phyloP scores from a whole-genome alignment of 1,139 yeast genomes.

The Suhomyces bribrorum region DNA sequence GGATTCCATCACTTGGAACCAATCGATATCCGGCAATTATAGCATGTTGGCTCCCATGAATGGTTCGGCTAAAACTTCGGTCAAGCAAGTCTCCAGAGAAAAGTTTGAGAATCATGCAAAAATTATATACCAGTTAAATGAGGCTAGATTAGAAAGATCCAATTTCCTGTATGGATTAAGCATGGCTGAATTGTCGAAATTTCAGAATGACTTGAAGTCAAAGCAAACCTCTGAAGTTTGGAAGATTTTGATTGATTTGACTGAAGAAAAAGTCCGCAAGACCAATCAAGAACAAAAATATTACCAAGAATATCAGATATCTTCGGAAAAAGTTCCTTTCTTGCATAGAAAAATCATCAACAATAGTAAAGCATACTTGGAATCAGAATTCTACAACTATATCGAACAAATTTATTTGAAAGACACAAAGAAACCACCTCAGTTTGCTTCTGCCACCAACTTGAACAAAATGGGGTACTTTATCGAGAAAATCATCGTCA shows the following conservation, averaged over 20 bases:
- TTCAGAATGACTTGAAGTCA: constrained; percentile 55
- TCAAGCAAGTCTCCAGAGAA: constrained; percentile 46
- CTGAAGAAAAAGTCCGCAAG: constrained; percentile 39
- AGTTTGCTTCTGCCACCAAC: constrained; percentile 58
- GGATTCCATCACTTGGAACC: constrained; percentile 38
- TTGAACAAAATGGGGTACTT: constrained; percentile 71
- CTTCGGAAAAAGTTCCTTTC: constrained; percentile 1
- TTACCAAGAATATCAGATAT: constrained; percentile 35
- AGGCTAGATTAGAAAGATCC: constrained; percentile 56
- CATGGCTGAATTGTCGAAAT: constrained; percentile 55
- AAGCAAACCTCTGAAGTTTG: constrained; percentile 67
- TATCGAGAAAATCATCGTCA: constrained; percentile 52
- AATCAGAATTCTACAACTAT: constrained; percentile 73
- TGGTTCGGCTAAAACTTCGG: constrained; percentile 19
- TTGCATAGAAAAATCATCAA: constrained; percentile 53
- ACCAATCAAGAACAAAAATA: constrained; percentile 50
- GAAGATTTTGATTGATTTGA: constrained; percentile 52
- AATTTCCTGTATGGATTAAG: constrained; percentile 53
- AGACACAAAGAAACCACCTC: constrained; percentile 54
- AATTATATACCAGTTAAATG: constrained; percentile 68
- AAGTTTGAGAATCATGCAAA: constrained; percentile 76
- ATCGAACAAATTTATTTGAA: constrained; percentile 72
- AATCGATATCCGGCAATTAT: constrained; percentile 35
- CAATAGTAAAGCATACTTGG: constrained; percentile 64
- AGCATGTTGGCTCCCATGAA: constrained; percentile 38